Percentiles rank a stretch among this genome's conserved stretches.
phyloP scores from a whole-genome alignment of 495 filamentous ascomycete species.

The Talaromyces stipitatus region DNA sequence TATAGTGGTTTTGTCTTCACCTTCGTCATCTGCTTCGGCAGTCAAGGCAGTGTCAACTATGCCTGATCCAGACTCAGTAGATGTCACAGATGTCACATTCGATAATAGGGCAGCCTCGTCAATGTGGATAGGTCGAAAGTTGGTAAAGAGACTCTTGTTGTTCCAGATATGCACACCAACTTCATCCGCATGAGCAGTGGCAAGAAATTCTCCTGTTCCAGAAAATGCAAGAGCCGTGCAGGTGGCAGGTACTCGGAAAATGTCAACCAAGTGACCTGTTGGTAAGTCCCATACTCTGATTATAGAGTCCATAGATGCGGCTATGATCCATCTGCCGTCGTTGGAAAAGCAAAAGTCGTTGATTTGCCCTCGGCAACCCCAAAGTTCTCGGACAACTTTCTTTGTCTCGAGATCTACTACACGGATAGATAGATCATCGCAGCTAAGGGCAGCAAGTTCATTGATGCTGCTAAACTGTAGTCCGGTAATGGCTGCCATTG shows the following conservation, averaged over 20 bases:
- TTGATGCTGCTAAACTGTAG: conserved; percentile 71
- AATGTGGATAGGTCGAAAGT: conserved; percentile 75
- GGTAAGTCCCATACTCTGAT: conserved; percentile 93
- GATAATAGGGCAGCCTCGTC: conserved; percentile 64
- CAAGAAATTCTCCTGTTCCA: conserved; percentile 82
- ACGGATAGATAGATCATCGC: conserved; percentile 81
- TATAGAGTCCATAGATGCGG: conserved; percentile 72
- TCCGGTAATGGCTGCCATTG: conserved; percentile 65
- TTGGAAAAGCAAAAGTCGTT: conserved; percentile 87
- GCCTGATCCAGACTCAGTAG: conserved; percentile 66
- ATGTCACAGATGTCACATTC: conserved; percentile 60
- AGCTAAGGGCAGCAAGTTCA: conserved; percentile 83
- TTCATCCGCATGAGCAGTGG: conserved; percentile 73
- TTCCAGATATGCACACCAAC: conserved; percentile 93
- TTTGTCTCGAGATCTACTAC: conserved; percentile 87
- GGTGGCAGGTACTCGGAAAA: conserved; percentile 63
- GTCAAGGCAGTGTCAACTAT: conserved; percentile 63
- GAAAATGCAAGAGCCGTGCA: conserved; percentile 85
- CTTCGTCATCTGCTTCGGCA: conserved; percentile 40
- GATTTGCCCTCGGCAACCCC: conserved; percentile 74
- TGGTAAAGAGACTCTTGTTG: conserved; percentile 82
- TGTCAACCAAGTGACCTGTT: conserved; percentile 89
- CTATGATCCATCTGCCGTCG: conserved; percentile 90
- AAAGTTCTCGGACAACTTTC: conserved; percentile 84
- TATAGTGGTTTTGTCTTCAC: conserved; percentile 39